Conservation (phyloP, 495 filamentous ascomycete species). For the Rostrohypoxylon terebratum region DNA sequence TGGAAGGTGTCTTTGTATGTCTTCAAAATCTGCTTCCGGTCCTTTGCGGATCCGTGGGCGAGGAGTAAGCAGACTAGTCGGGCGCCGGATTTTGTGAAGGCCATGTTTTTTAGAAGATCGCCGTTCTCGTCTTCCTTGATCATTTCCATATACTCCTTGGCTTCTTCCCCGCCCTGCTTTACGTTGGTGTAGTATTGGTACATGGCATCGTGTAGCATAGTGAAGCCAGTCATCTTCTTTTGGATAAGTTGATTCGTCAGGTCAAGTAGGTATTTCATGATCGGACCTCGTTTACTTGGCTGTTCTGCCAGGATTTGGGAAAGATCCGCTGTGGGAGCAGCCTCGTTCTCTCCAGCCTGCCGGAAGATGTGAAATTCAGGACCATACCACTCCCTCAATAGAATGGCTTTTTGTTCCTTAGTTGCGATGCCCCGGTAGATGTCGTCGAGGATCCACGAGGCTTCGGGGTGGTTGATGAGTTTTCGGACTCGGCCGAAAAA, state of each 20-base stretch:
- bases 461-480: conserved; percentile 94
- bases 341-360: conserved; percentile 61
- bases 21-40: conserved; percentile 87
- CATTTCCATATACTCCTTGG: conserved; percentile 87
- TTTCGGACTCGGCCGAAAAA: conserved; percentile 93
- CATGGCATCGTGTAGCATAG: conserved; percentile 97
- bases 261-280: conserved; percentile 85
- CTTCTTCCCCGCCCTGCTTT: conserved; percentile 78
- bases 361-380: conserved; percentile 90
- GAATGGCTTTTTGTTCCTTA: conserved; percentile 79
- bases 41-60: conserved; percentile 88
- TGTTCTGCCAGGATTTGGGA: conserved; percentile 75
- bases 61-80: conserved; percentile 82
- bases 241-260: conserved; percentile 90
- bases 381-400: conserved; percentile 97
- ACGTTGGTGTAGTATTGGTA: conserved; percentile 91
- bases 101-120: conserved; percentile 91
- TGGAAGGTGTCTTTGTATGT: conserved; percentile 87
- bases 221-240: conserved; percentile 95
- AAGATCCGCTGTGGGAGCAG: conserved; percentile 65
- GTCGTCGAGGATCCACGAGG: conserved; percentile 96
- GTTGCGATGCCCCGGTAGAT: conserved; percentile 89
- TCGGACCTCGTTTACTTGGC: conserved; percentile 85
- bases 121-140: conserved; percentile 90
- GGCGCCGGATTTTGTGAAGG: conserved; percentile 91